Percentiles rank a stretch among this genome's conserved stretches.
These are phyloP conservation scores for Aspergillus kassunensis DNA, from an alignment of 495 filamentous ascomycete species.

Conservation along the genomic window DNA sequence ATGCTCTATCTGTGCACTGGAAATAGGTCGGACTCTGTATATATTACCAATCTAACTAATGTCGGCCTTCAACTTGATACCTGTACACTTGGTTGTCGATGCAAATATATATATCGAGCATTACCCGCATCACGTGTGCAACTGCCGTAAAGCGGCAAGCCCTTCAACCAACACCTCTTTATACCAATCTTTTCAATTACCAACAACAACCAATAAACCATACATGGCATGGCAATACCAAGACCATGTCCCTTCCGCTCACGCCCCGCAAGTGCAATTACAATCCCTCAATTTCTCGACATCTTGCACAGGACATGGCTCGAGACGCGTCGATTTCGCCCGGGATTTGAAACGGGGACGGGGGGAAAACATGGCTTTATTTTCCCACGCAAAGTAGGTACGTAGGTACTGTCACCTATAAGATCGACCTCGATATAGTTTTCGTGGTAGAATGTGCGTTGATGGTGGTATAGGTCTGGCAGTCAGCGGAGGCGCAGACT, in stretches of 20 bases:
- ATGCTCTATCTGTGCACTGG: not conserved
- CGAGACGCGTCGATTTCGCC: conserved; percentile 25
- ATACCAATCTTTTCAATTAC: not conserved
- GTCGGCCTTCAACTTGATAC: not conserved
- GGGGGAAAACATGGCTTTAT: too few relatives aligned
- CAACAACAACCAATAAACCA: not conserved
- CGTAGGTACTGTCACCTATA: too few relatives aligned
- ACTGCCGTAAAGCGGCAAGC: conserved; percentile 4
- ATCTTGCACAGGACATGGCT: conserved; percentile 48
- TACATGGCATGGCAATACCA: conserved; percentile 15
- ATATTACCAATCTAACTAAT: conserved; percentile 5
- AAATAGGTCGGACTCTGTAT: conserved; percentile 1
- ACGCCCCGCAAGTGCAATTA: conserved; percentile 36
- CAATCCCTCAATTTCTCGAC: conserved; percentile 47
- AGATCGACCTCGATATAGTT: too few relatives aligned
- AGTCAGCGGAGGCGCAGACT: conserved; percentile 90
- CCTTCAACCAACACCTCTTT: not conserved
- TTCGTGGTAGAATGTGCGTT: too few relatives aligned
- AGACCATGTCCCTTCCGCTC: conserved; percentile 7
- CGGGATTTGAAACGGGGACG: conserved; percentile 13
- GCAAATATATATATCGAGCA: not conserved
- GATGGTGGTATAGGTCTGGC: conserved; percentile 59
- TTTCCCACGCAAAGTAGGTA: conserved; percentile 19
- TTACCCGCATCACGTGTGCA: conserved; percentile 6
- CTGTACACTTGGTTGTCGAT: not conserved